Evolutionary conservation across 306 rosid genomes (phyloP).

Genomic region (Vigna unguiculata): DNA sequence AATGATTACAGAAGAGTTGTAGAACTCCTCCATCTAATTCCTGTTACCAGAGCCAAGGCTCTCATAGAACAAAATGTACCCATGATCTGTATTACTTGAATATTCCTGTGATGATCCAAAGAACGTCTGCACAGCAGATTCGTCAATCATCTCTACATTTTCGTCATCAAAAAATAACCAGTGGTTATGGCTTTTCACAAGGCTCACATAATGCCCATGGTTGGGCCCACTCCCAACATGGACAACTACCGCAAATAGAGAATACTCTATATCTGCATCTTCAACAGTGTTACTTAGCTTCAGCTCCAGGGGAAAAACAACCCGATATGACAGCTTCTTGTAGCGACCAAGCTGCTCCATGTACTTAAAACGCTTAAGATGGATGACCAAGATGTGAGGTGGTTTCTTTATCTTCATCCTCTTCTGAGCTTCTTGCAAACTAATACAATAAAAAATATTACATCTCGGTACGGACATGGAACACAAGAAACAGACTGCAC

Average conservation of each 20-base stretch:
- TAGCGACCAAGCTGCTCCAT: constrained; percentile 96
- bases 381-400: constrained; percentile 93
- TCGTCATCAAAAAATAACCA: constrained; percentile 99
- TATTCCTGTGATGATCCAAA: constrained; percentile 98
- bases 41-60: constrained; percentile 70
- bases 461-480: constrained; percentile 29
- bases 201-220: constrained; percentile 99
- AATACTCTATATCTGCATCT: constrained; percentile 88
- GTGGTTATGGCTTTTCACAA: constrained; percentile 99
- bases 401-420: constrained; percentile 99
- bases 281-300: constrained; percentile 93
- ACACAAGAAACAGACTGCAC: constrained; percentile 2
- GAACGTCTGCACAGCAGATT: constrained; percentile 98
- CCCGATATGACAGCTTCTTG: constrained; percentile 94
- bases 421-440: constrained; percentile 99
- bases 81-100: constrained; percentile 95
- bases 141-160: constrained; percentile 98
- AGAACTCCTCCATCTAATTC: constrained; percentile 60
- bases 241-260: constrained; percentile 95
- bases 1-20: constrained; percentile 57
- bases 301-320: constrained; percentile 96
- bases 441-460: constrained; percentile 52
- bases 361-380: constrained; percentile 97
- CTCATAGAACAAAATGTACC: constrained; percentile 97
- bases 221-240: constrained; percentile 99